Base-by-base conservation (phyloP, 2,329 filamentous ascomycete genomes). In the Stemphylium lycopersici region DNA sequence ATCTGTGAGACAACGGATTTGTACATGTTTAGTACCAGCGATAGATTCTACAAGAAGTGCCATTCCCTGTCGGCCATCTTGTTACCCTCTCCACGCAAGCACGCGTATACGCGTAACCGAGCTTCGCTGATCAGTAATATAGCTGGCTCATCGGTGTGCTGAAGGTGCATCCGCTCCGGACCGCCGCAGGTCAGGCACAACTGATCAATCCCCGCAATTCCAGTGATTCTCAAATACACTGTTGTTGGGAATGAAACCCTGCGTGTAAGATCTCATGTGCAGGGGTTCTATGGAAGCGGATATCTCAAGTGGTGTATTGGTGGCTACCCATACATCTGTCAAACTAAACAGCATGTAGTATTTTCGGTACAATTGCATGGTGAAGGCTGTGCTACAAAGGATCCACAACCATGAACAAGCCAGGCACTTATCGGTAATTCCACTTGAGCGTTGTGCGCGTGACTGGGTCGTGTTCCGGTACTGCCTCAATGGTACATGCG, bases 81-180 rank as follows among this genome's bases (percentile, higher is more conserved):
- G 11, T 20, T 32, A 12, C 22, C 16, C 29, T 13, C n/a, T 7
- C 33, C 52, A 45, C 42, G n/a, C 37, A 49, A 38, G n/a, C 34
- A 40, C 22, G 38, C 36, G 24, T 29, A 54, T 26, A n/a, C 18
- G 32, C 37, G 32, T 47, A 22, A 3, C 13, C 15, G 13, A n/a
- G 10, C 26, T 40, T 37, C 26, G 33, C 53, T 56, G 48, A 52
- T 52, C 53, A 39, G 33, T 51, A 32, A n/a, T 31, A 15, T 24
- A 26, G 22, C 12, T 18, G 34, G 15, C 12, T 55, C 6, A 61
- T 62, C 61, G 56, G 61, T 62, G 55, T 60, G 46, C 50, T 20
- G 22, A 20, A 51, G 37, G 45, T 42, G 48, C 56, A 57, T 56
- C 40, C 40, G 39, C 52, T 38, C 56, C 61, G 56, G 59, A 52